A percentile compares a stretch with the other conserved stretches of the same genome.
phyloP scores from a whole-genome alignment of 306 rosid species.

The Hippophae gyantsensis region DNA sequence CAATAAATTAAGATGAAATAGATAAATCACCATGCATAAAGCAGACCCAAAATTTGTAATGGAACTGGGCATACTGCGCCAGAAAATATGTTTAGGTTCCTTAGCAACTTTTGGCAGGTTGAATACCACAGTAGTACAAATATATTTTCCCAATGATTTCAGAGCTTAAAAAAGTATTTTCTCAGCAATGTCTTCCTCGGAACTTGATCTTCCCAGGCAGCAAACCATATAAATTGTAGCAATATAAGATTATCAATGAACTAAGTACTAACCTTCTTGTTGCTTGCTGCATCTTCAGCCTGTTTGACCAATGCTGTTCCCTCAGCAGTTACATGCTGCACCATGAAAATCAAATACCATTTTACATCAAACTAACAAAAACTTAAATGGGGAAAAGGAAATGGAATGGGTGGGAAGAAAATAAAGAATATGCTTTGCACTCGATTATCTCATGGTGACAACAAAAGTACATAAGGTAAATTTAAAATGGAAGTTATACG shows the following conservation, averaged over 20 bases:
- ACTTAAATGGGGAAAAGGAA: too few relatives aligned
- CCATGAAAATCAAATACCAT: constrained; percentile 14
- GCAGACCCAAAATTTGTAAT: too few relatives aligned
- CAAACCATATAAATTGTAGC: neutral
- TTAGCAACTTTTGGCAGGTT: neutral
- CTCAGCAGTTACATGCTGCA: constrained; percentile 89
- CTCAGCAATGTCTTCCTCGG: neutral
- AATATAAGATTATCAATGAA: constrained; percentile 8
- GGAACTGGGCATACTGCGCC: too few relatives aligned
- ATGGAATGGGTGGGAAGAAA: neutral
- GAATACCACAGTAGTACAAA: too few relatives aligned
- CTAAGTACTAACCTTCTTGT: constrained; percentile 48
- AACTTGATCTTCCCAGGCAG: constrained; percentile 7
- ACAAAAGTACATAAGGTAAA: constrained; percentile 6
- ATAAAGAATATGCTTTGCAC: constrained; percentile 2
- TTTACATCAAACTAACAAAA: neutral
- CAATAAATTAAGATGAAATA: too few relatives aligned
- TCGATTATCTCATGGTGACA: neutral
- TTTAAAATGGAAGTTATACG: constrained; percentile 8
- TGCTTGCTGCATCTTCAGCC: constrained; percentile 96
- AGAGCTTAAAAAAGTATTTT: neutral
- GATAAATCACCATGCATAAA: too few relatives aligned
- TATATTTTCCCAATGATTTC: neutral
- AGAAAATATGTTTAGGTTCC: neutral
- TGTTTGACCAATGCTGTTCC: constrained; percentile 91